These are phyloP conservation scores for Flaveria sonorensis DNA, from an alignment of 129 eudicot genomes.

Conservation along the genomic window DNA sequence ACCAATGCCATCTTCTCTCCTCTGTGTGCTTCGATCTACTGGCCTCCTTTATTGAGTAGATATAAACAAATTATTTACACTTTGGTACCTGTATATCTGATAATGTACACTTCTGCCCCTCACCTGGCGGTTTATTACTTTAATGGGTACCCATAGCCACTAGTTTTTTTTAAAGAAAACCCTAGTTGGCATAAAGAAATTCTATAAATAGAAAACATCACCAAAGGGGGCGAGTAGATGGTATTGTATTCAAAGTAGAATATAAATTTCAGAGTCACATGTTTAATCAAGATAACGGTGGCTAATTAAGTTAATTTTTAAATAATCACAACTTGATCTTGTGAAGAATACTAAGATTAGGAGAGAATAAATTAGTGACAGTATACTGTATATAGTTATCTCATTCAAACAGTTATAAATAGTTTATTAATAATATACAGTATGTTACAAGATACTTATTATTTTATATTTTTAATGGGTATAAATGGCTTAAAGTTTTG, in stretches of 20 bases:
- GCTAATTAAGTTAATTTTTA: neutral
- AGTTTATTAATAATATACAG: too few species aligned
- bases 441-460: too few species aligned
- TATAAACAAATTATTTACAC: slow-evolving; percentile 16
- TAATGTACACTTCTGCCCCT: neutral
- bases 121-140: neutral
- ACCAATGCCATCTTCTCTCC: slow-evolving; percentile 3
- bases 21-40: slow-evolving; percentile 12
- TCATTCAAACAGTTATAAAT: too few species aligned
- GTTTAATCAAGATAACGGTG: slow-evolving; percentile 13
- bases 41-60: slow-evolving; percentile 6
- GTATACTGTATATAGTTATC: too few species aligned
- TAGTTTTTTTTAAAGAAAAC: neutral
- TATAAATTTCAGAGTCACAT: slow-evolving; percentile 11
- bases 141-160: neutral
- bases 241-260: neutral
- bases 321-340: neutral
- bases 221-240: slow-evolving; percentile 1
- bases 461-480: too few species aligned
- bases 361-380: too few species aligned
- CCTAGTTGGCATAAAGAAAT: slow-evolving; percentile 21
- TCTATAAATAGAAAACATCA: slow-evolving; percentile 5
- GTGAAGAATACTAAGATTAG: neutral
- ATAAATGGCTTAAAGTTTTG: too few species aligned
- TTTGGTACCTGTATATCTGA: slow-evolving; percentile 6